Evolutionary conservation across 2,329 filamentous ascomycete species (phyloP).

Genomic region (Sarocladium oryzae): DNA sequence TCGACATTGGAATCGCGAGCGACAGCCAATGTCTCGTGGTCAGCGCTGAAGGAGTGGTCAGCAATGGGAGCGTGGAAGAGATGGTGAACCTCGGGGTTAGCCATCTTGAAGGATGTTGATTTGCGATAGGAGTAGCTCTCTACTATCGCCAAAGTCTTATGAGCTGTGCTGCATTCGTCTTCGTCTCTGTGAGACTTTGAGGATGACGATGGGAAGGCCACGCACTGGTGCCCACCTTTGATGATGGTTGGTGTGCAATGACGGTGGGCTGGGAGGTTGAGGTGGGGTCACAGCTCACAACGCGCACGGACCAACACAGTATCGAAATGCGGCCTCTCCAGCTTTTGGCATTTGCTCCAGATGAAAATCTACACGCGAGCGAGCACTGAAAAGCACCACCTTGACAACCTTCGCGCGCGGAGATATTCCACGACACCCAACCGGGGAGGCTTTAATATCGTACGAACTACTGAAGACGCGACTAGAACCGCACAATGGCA

Average conservation of each 20-base stretch:
- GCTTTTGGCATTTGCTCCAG: not conserved
- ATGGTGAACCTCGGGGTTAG: slow-evolving; percentile 84
- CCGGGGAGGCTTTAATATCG: too few relatives aligned
- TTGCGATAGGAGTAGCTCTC: slow-evolving; percentile 68
- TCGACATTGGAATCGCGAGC: slow-evolving; percentile 86
- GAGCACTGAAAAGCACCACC: not conserved
- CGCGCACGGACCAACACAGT: slow-evolving; percentile 2
- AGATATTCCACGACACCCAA: not conserved
- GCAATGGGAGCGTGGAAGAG: slow-evolving; percentile 95
- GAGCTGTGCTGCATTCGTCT: not conserved
- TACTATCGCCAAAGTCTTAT: slow-evolving; percentile 63
- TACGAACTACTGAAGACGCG: not conserved
- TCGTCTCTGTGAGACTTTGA: not conserved
- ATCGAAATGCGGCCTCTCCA: slow-evolving; percentile 3
- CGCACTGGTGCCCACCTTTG: not conserved
- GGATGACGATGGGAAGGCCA: slow-evolving; percentile 3
- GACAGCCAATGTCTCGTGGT: slow-evolving; percentile 82
- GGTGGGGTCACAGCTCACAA: slow-evolving; percentile 4
- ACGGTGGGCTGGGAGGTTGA: not conserved
- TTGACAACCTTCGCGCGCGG: not conserved
- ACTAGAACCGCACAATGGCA: slow-evolving; percentile 23
- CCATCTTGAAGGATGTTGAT: slow-evolving; percentile 50
- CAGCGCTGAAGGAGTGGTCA: slow-evolving; percentile 96
- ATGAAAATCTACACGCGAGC: slow-evolving; percentile 6
- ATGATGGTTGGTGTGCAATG: not conserved